These are phyloP conservation scores for Halenospora varia DNA, from an alignment of 495 filamentous ascomycete genomes.

Conservation along the genomic window DNA sequence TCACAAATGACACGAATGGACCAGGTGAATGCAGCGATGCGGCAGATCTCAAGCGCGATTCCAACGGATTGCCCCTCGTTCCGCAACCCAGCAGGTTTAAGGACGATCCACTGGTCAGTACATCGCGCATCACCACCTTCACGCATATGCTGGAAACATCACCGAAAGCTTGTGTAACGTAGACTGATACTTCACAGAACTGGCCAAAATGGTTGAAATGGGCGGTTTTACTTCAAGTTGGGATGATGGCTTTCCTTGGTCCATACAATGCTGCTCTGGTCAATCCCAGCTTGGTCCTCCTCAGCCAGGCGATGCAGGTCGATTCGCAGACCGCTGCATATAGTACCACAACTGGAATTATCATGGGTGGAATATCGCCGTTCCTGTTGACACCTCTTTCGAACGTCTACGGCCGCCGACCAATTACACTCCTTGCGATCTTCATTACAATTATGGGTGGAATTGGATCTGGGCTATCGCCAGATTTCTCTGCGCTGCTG, in stretches of 20 bases:
- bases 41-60: constrained; percentile 19
- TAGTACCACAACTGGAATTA: constrained; percentile 25
- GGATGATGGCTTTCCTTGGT: constrained; percentile 28
- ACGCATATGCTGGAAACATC: too few relatives aligned
- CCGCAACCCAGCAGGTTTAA: constrained; percentile 30
- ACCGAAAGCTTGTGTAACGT: too few relatives aligned
- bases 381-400: constrained; percentile 22
- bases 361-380: constrained; percentile 25
- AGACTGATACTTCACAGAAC: constrained; percentile 21
- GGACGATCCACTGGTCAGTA: constrained; percentile 30
- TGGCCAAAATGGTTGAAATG: constrained; percentile 28
- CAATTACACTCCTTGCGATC: constrained; percentile 24
- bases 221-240: constrained; percentile 27
- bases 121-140: not conserved
- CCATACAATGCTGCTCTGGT: constrained; percentile 25
- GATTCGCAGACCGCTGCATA: constrained; percentile 21
- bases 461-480: constrained; percentile 20
- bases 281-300: constrained; percentile 23
- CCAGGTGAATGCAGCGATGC: not conserved
- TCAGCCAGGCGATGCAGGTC: constrained; percentile 18
- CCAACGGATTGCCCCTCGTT: constrained; percentile 25
- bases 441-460: constrained; percentile 24
- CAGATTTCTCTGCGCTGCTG: constrained; percentile 17
- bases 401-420: constrained; percentile 25
- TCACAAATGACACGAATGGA: too few relatives aligned